A percentile compares a stretch with the other conserved stretches of the same genome.
Conservation (phyloP, 169 alveolate species). For the Cyclospora cayetanensis region DNA sequence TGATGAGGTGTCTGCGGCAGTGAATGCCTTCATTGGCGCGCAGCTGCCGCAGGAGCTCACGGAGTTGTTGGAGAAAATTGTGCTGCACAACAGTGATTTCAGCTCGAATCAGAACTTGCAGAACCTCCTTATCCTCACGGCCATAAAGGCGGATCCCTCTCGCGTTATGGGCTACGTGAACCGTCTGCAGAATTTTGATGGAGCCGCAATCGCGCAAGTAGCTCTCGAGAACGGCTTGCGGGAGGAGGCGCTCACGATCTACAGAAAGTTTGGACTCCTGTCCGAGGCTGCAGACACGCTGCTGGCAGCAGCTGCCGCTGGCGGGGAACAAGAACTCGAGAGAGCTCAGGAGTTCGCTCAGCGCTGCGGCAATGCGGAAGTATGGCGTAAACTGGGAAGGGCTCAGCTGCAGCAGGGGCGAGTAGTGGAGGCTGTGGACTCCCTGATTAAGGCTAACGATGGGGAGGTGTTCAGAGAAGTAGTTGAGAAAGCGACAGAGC, state of each 20-base stretch:
- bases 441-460: slow-evolving; percentile 94
- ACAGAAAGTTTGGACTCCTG: slow-evolving; percentile 90
- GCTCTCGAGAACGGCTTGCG: slow-evolving; percentile 90
- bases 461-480: slow-evolving; percentile 85
- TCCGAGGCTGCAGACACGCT: slow-evolving; percentile 96
- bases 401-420: slow-evolving; percentile 91
- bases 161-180: slow-evolving; percentile 95
- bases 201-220: slow-evolving; percentile 95
- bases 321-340: slow-evolving; percentile 76
- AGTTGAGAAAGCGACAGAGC: slow-evolving; percentile 71
- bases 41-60: slow-evolving; percentile 94
- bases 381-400: slow-evolving; percentile 96
- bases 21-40: slow-evolving; percentile 98
- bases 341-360: slow-evolving; percentile 80
- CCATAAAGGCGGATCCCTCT: slow-evolving; percentile 92
- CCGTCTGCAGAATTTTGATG: slow-evolving; percentile 97
- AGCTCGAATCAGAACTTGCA: slow-evolving; percentile 96
- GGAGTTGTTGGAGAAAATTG: slow-evolving; percentile 95
- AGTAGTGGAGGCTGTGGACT: slow-evolving; percentile 95
- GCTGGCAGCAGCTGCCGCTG: slow-evolving; percentile 77
- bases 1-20: slow-evolving; percentile 96
- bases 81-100: slow-evolving; percentile 96
- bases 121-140: slow-evolving; percentile 94
- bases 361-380: slow-evolving; percentile 77
- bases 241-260: slow-evolving; percentile 96